A percentile compares a stretch with the other conserved stretches of the same genome.
Conservation (phyloP, 1,284 basidiomycete species). For the Pholiota adiposa region DNA sequence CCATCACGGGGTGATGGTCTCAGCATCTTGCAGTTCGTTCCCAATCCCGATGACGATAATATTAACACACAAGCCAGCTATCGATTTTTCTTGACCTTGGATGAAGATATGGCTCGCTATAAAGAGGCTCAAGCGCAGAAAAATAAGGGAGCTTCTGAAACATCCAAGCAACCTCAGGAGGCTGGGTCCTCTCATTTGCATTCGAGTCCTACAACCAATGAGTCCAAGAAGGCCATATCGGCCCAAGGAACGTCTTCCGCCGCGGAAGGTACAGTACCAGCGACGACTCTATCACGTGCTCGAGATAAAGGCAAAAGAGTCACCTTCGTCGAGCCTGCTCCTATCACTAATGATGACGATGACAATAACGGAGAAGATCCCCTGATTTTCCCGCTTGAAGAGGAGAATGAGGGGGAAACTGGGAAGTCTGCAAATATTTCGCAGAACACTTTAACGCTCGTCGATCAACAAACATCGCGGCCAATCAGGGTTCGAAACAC, state of each 20-base stretch:
- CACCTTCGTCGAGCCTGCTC: conserved; percentile 68
- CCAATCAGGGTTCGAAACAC: conserved; percentile 37
- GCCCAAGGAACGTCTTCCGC: conserved; percentile 16
- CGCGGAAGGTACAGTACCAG: conserved; percentile 18
- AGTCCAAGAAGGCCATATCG: conserved; percentile 26
- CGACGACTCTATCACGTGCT: conserved; percentile 28
- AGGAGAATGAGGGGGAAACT: conserved; percentile 56
- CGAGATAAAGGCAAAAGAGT: conserved; percentile 63
- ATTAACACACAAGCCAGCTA: conserved; percentile 72
- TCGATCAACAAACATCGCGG: conserved; percentile 45
- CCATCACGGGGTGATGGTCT: conserved; percentile 33
- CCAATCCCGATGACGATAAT: conserved; percentile 57
- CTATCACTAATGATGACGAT: conserved; percentile 44
- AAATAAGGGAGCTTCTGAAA: conserved; percentile 11
- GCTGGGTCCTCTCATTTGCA: conserved; percentile 23
- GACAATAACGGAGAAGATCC: conserved; percentile 29
- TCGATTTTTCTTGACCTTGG: conserved; percentile 63
- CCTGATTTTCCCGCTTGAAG: conserved; percentile 72
- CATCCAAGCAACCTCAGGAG: conserved; percentile 7
- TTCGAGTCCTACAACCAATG: conserved; percentile 25
- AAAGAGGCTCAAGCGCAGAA: conserved; percentile 26
- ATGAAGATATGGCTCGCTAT: conserved; percentile 56
- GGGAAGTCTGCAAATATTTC: conserved; percentile 29
- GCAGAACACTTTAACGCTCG: conserved; percentile 44
- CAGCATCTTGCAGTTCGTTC: conserved; percentile 50